Evolutionary conservation across 75 land plant species (phyloP), one percentile per base, ranked within the genome.

Genomic region (Chamaecyparis obtusa): DNA sequence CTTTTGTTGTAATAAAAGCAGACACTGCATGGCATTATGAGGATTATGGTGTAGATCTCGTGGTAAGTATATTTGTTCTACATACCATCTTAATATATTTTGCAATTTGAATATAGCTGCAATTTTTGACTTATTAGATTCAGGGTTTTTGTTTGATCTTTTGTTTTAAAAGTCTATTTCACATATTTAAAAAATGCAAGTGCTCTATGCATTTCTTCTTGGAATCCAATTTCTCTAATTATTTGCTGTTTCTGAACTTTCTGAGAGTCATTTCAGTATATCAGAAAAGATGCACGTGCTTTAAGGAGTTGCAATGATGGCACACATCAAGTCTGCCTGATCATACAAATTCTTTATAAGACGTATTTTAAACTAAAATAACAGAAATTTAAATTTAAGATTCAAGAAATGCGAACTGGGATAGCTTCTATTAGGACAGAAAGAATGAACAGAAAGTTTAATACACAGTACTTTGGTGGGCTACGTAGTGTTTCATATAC

Each of bases 1-100:
- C 99, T 37, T 97, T 93, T 75, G 99, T 97, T 86, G 98, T 96
- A 19, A 93, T 97, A 89, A 96, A 97, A 88, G 88, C 92, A 35
- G 96, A 96, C 48, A 83, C 89, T 2, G 37, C 92, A 54, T 96
- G 96, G 98, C 88, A 89, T 88, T 94, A 88, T 74, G 81, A 87
- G 46, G 89, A 91, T 13, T 88, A 89, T 10, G 99, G 95, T 43
- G 93, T 97, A 13, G 96, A 97, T 85, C 94, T 97, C 43, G 89
- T 92, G 90, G 99, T 97, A 89, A 44, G 91, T 89, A 21, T 83
- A 27, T 88, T 6, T 64, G 11, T 87, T 86, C 35, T 54, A 35
- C 71, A 46, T 86, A 64, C 69, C 19, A 21, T 78, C 10, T 56
- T 39, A 79, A 35, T 10, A 14, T 30, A 72, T 32, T 72, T 36